Evolutionary conservation across 139 green algal species (phyloP), one percentile per base, ranked within the genome.

Genomic region (Gonium pectorale): DNA sequence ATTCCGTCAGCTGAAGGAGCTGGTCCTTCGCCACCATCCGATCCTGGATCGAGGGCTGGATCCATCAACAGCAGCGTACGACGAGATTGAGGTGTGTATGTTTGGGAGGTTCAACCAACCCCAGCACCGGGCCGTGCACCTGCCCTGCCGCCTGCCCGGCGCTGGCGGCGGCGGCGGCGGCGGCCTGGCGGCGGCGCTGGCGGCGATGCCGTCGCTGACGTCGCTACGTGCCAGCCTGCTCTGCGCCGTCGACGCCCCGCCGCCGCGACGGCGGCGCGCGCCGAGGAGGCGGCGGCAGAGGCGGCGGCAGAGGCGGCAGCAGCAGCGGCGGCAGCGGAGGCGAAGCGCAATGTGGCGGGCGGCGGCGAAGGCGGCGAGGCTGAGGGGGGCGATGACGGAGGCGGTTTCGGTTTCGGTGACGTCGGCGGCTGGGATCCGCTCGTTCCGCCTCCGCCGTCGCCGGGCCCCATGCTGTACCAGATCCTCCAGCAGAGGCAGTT

Each of bases 1-100:
- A 1, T 69, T 70, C 74, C 2, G 26, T 26, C 26, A 6, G 27
- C 15, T 81, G 5, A 35, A 9, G 3, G 56, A 81, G 56, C 74
- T 81, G 9, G 29, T 60, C 26, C 74, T 81, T 4, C 74, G 74
- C 15, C 74, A 70, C 54, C 74, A 81, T 40, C 74, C 74, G 3
- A 38, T 60, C 59, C 38, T 70, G 9, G 74, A 81, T 27, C 56
- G 40, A 15, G 27, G 38, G 2, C 74, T 81, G 3, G 74, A 81
- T 40, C 74, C 74, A 8, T 70, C 54, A 54, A 70, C 38, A 38
- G 59, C 74, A 29, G 27, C 54, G 38, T 81, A 68, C 51, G 51
- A 59, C 22, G 51, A 31, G 71, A 80, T 22, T 21, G 21, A 5
- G 52, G 35, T 52, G 46, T 35, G 27, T 3, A 27, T n/a, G n/a